phyloP scores from a whole-genome alignment of 257 asterid genomes.

The Osmanthus fragrans region DNA sequence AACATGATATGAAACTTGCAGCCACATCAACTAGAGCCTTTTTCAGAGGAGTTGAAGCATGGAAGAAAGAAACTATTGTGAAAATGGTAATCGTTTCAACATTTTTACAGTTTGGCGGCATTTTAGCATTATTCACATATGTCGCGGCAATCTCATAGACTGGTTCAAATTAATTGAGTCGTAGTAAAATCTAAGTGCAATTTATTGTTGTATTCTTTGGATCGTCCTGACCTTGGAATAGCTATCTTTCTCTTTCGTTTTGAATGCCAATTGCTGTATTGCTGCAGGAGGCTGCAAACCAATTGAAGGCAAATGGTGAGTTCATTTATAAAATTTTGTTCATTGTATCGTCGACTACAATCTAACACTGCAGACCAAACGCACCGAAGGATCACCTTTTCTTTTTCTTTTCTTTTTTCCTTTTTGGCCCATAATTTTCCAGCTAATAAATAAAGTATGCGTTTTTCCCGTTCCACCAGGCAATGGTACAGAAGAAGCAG shows the following conservation, averaged over 20 bases:
- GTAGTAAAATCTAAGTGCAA: not conserved
- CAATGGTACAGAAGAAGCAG: conserved; percentile 57
- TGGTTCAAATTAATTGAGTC: no score
- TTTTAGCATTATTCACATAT: not conserved
- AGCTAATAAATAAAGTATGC: not conserved
- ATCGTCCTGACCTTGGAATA: not conserved
- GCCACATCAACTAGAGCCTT: conserved; percentile 87
- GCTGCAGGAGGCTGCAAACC: conserved; percentile 67
- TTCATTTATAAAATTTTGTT: conserved; percentile 14
- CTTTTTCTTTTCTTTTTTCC: no score
- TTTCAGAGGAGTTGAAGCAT: conserved; percentile 83
- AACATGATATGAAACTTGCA: conserved; percentile 31
- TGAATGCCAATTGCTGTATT: conserved; percentile 18
- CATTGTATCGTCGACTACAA: not conserved
- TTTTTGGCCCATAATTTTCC: no score
- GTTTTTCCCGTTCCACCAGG: conserved; percentile 20
- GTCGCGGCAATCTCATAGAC: not conserved
- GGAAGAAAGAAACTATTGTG: conserved; percentile 83
- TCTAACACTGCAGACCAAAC: no score
- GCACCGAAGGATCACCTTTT: no score
- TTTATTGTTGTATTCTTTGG: not conserved
- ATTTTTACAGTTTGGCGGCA: not conserved
- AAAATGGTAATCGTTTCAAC: conserved; percentile 52
- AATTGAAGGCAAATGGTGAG: conserved; percentile 53
- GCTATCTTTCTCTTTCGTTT: not conserved